phyloP scores from a whole-genome alignment of 2,329 filamentous ascomycete genomes.

The Nemania sp. region DNA sequence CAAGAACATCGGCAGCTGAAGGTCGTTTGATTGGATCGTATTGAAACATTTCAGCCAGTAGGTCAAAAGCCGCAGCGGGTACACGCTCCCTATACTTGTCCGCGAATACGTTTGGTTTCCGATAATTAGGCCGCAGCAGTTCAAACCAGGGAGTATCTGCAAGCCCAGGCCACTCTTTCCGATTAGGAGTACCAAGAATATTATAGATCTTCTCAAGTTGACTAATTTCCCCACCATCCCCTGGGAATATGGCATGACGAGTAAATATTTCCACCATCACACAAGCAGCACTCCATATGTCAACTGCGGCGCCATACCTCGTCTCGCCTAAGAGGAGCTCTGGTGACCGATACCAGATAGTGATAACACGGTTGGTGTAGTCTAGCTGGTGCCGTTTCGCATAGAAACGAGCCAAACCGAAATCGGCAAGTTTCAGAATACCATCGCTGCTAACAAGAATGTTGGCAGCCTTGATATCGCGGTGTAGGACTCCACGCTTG shows the following conservation, averaged over 20 bases:
- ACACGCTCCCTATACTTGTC: constrained; percentile 84
- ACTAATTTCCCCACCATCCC: constrained; percentile 93
- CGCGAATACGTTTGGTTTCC: constrained; percentile 79
- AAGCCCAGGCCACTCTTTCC: constrained; percentile 86
- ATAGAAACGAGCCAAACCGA: constrained; percentile 95
- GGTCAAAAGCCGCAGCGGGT: constrained; percentile 82
- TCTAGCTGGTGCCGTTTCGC: constrained; percentile 91
- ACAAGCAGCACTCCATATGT: constrained; percentile 97
- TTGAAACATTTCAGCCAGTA: constrained; percentile 85
- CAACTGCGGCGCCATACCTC: constrained; percentile 87
- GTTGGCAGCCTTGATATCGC: constrained; percentile 98
- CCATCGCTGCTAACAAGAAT: constrained; percentile 93
- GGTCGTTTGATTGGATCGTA: constrained; percentile 90
- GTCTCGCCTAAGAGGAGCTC: constrained; percentile 93
- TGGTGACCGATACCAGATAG: constrained; percentile 95
- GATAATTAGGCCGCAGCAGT: constrained; percentile 82
- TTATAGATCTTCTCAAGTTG: constrained; percentile 98
- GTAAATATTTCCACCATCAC: constrained; percentile 98
- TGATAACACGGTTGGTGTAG: constrained; percentile 98
- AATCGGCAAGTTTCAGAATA: constrained; percentile 92
- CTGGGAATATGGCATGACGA: constrained; percentile 91
- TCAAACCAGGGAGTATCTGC: constrained; percentile 98
- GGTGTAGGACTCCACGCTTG: constrained; percentile 90
- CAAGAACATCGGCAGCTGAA: constrained; percentile 83
- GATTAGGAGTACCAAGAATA: constrained; percentile 87